Conservation (phyloP, 345 rosid genomes). For the Linum tenue region DNA sequence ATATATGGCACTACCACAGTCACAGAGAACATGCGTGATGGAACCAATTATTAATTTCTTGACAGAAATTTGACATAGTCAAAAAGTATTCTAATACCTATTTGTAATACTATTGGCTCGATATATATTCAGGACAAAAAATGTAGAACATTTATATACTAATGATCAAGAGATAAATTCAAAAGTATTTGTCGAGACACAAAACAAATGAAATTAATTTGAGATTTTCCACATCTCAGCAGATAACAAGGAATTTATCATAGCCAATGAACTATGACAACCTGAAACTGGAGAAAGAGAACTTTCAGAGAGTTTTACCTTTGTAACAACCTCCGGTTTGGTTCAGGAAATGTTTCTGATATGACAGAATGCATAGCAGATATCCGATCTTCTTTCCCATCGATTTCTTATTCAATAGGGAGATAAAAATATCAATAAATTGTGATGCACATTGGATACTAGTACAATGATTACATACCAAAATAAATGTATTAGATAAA, state of each 20-base stretch:
- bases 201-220: too few species aligned
- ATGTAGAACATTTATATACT: too few species aligned
- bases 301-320: constrained; percentile 30
- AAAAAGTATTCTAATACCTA: too few species aligned
- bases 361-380: constrained; percentile 79
- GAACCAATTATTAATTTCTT: too few species aligned
- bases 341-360: constrained; percentile 94
- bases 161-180: too few species aligned
- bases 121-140: too few species aligned
- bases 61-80: too few species aligned
- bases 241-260: background rate
- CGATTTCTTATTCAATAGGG: constrained; percentile 48
- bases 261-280: background rate
- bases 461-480: background rate
- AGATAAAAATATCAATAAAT: constrained; percentile 3
- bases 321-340: constrained; percentile 84
- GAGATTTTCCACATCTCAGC: background rate
- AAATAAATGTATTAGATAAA: background rate
- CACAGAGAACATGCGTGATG: too few species aligned
- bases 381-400: constrained; percentile 73
- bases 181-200: too few species aligned
- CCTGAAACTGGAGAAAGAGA: background rate
- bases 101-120: too few species aligned
- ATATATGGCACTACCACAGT: background rate
- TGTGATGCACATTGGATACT: background rate